Percentiles rank a stretch among this genome's conserved stretches.
phyloP scores from a whole-genome alignment of 2,329 filamentous ascomycete species.

The Aspergillus arachidicola region DNA sequence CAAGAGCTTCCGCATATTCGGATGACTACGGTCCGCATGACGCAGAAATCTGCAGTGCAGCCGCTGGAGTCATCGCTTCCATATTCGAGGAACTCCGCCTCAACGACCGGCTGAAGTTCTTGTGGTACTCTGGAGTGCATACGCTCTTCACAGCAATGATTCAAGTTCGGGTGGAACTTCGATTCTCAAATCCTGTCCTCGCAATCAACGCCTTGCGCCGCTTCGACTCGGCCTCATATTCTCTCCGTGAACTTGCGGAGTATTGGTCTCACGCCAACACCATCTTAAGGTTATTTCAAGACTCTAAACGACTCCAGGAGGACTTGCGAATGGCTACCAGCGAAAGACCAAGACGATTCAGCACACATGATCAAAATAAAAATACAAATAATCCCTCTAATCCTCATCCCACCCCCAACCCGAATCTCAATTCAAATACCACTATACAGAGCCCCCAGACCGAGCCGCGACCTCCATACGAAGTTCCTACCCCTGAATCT shows the following conservation, averaged over 20 bases:
- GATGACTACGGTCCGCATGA: conserved; percentile 50
- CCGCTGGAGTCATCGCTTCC: conserved; percentile 47
- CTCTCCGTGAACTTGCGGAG: conserved; percentile 43
- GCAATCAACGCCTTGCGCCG: conserved; percentile 49
- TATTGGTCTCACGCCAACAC: conserved; percentile 49
- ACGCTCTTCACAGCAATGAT: conserved; percentile 52
- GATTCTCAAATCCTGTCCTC: conserved; percentile 49
- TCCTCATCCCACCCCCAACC: not conserved
- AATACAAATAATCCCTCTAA: conserved; percentile 6
- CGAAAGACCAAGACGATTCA: conserved; percentile 34
- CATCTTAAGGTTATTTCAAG: conserved; percentile 47
- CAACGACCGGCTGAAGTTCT: conserved; percentile 44
- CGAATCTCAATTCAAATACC: conserved; percentile 20
- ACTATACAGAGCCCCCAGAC: conserved; percentile 24
- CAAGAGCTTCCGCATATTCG: conserved; percentile 45
- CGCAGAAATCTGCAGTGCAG: conserved; percentile 49
- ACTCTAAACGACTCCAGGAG: conserved; percentile 46
- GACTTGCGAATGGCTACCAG: conserved; percentile 43
- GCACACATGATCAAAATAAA: conserved; percentile 13
- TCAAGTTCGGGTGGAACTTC: conserved; percentile 49
- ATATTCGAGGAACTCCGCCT: conserved; percentile 49
- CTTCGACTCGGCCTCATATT: conserved; percentile 46
- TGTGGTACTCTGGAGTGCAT: conserved; percentile 49
- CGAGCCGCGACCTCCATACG: conserved; percentile 26
- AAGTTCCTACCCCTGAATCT: conserved; percentile 35